phyloP scores from a whole-genome alignment of 306 rosid species.

The Trifolium dubium region DNA sequence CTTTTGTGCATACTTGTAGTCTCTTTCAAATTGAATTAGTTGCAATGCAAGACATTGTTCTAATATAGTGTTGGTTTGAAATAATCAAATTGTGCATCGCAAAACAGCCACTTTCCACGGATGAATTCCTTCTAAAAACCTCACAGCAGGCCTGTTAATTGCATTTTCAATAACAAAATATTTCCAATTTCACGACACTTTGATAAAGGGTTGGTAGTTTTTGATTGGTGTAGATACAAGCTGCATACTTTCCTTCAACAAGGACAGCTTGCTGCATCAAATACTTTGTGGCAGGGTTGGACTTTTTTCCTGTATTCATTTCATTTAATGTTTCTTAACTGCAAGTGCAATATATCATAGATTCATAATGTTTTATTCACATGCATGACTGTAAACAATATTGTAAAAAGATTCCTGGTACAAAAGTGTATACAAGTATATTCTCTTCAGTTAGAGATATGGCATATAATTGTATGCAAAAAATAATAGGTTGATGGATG shows the following conservation, averaged over 20 bases:
- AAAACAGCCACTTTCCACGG: not conserved
- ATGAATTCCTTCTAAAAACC: not conserved
- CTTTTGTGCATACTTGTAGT: not conserved
- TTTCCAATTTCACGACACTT: not conserved
- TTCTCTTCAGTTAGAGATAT: not conserved
- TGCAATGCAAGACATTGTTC: not conserved
- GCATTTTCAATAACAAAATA: not conserved
- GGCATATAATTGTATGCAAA: no score
- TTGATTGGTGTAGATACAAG: not conserved
- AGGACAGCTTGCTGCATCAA: not conserved
- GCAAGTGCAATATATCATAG: not conserved
- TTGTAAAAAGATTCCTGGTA: not conserved
- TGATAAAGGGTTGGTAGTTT: not conserved
- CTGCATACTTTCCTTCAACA: not conserved
- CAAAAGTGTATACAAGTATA: not conserved
- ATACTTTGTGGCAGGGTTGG: not conserved
- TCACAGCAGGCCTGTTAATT: slow-evolving; percentile 1
- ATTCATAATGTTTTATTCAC: not conserved
- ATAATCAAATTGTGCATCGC: not conserved
- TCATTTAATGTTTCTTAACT: not conserved
- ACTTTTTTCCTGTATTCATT: not conserved
- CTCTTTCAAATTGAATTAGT: not conserved
- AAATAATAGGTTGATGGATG: no score
- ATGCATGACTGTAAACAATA: not conserved
- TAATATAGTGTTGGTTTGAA: not conserved